Conservation (phyloP, 352 stramenopile species). For the Globisporangium apiculatum region DNA sequence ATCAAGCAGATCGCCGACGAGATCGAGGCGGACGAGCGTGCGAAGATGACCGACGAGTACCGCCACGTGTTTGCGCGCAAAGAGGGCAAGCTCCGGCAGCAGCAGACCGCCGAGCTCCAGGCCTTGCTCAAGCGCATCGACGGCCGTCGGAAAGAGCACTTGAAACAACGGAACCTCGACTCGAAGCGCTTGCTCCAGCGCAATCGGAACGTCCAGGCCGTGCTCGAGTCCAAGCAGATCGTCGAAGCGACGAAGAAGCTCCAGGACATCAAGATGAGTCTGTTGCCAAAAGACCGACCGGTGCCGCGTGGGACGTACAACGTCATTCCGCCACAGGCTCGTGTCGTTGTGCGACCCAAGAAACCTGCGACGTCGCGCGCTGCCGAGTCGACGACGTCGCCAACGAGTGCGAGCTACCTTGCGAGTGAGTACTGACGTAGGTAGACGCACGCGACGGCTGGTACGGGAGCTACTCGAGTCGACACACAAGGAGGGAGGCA, state of each 20-base stretch:
- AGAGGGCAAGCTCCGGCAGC: conserved; percentile 86
- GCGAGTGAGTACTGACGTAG: conserved; percentile 7
- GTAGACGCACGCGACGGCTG: neutral
- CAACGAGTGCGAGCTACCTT: conserved; percentile 5
- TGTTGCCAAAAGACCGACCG: conserved; percentile 58
- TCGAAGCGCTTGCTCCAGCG: conserved; percentile 92
- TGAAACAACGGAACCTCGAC: conserved; percentile 91
- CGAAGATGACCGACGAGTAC: conserved; percentile 84
- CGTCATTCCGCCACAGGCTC: conserved; percentile 69
- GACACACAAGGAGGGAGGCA: no score
- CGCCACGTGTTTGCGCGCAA: conserved; percentile 76
- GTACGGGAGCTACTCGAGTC: neutral
- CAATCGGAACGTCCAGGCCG: conserved; percentile 92
- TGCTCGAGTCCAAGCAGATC: conserved; percentile 92
- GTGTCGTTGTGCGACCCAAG: conserved; percentile 55
- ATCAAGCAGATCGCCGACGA: conserved; percentile 94
- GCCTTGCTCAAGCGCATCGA: conserved; percentile 94
- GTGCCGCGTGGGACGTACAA: conserved; percentile 45
- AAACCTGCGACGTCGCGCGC: conserved; percentile 41
- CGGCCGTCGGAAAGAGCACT: conserved; percentile 89
- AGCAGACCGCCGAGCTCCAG: conserved; percentile 91
- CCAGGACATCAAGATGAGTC: conserved; percentile 75
- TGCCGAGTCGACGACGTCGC: conserved; percentile 12
- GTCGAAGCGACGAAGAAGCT: conserved; percentile 67
- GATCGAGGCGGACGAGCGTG: conserved; percentile 89